Evolutionary conservation across 2,329 filamentous ascomycete species (phyloP), one percentile per base, ranked within the genome.

Genomic region (Stachybotrys echinatus): DNA sequence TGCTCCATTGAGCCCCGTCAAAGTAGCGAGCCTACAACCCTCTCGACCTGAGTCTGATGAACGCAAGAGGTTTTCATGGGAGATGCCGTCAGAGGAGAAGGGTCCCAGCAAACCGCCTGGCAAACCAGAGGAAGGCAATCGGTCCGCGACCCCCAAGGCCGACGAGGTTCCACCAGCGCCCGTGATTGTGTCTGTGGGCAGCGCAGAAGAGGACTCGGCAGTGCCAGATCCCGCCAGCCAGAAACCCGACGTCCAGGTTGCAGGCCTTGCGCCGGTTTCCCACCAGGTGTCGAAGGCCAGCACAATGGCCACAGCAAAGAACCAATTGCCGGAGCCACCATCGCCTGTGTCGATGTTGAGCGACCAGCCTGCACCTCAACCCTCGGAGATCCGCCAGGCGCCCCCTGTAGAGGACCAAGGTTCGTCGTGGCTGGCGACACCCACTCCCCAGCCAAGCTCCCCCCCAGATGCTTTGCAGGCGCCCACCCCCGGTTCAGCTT

Each of bases 261-360:
- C 27, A 8, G 38, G 38, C 19, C 55, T 39, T 55, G 57, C 12
- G 52, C 50, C 31, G 52, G 55, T 23, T 56, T 58, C 40, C 52
- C 57, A 62, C 42, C 61, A 61, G 46, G 55, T 56, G 23, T 64
- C 55, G 23, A 60, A 55, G 37, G 51, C 54, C 19, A 56, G 56
- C 31, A 54, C 52, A 20, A 49, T 53, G 20, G 55, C 52, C 19
- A 34, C 27, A 5, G 27, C 27, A 10, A 14, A 8, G 27, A 34
- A 34, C 27, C 27, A 34, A 14, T 34, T 14, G 27, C 27, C 27
- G 27, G 27, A 34, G 42, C 64, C 69, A 3, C 69, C 71, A 0
- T 77, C 75, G 17, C 74, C 75, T 2, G 53, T 72, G 3, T 79
- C 74, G 17, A 62, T 65, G 10, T 47, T 59, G 22, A 66, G 66